These are phyloP conservation scores for Aureobasidium lini DNA, from an alignment of 2,329 filamentous ascomycete species.

Conservation along the genomic window DNA sequence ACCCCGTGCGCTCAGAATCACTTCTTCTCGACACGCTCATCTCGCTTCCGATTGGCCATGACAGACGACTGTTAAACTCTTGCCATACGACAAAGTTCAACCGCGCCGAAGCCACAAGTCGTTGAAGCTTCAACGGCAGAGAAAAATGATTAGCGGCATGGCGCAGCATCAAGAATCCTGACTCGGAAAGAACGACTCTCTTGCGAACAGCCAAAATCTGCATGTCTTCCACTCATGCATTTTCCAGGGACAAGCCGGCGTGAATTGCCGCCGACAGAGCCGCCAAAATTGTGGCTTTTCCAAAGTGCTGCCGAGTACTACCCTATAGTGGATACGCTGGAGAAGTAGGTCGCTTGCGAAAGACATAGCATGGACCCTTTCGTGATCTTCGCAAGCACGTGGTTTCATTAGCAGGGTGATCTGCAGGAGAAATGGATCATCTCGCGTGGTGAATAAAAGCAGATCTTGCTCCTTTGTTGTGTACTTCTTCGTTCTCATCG, in stretches of 20 bases:
- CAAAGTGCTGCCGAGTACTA: not conserved
- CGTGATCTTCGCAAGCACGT: not conserved
- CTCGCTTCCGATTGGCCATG: not conserved
- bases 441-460: slow-evolving; percentile 3
- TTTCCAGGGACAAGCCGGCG: too few species aligned
- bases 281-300: not conserved
- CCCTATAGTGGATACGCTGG: not conserved
- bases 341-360: not conserved
- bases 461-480: slow-evolving; percentile 2
- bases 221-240: too few species aligned
- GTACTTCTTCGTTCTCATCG: not conserved
- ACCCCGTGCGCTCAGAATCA: too few species aligned
- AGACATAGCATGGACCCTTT: not conserved
- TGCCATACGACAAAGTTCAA: too few species aligned
- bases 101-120: not conserved
- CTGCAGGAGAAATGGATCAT: not conserved
- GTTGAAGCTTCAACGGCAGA: not conserved
- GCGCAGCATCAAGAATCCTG: not conserved
- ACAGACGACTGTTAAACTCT: too few species aligned
- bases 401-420: not conserved
- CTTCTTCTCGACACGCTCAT: too few species aligned
- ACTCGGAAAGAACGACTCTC: not conserved
- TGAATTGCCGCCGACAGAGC: too few species aligned
- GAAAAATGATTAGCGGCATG: not conserved
- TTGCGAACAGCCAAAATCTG: too few species aligned